Base-by-base conservation (phyloP, 2,329 filamentous ascomycete species). In the Fusarium tricinctum region DNA sequence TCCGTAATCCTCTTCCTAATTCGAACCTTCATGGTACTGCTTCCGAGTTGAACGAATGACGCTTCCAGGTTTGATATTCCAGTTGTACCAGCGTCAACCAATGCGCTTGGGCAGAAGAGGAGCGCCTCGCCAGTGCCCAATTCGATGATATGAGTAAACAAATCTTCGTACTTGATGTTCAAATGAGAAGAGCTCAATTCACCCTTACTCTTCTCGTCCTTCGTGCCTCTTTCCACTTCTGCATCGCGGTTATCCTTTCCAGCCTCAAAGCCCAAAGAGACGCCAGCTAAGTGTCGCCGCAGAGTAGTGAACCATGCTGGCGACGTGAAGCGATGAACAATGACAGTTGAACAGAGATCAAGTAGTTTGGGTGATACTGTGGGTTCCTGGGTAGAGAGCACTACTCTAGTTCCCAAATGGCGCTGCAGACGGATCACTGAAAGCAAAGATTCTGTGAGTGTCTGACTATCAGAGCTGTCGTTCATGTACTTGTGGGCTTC, bases 401-500 rank as follows among this genome's bases (percentile, higher is more conserved):
- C 32, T 3, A 57, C 35, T 4, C 56, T 10, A 0, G 56, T 59
- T 6, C 56, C 42, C 4, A 42, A 28, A 8, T 59, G 56, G 3
- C 56, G 56, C 22, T 58, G 50, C 1, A 58, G 42, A 0, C 56
- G 42, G 2, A 58, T 58, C 1, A 33, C 40, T 2, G 56, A 56
- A 0, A 58, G 20, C 0, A 58, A 9, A 0, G 56, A 58, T 3
- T 42, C 56, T 6, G 56, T 58, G 0, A 58, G 33, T 0, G 35
- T 33, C 4, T 42, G 28, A 0, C 56, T 56, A 3, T 56, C 56
- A 1, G 19, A 15, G 6, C 6, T 20, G 0, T 46, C 35, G 6
- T 14, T 46, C 42, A 58, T 58, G 15, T 56, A 58, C 14, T 58
- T 58, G 20, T 56, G 56, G 0, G 56, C 35, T 2, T 58, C 56